Conservation (phyloP, 176 grass and related monocot genomes). For the Hordeum vulgare region DNA sequence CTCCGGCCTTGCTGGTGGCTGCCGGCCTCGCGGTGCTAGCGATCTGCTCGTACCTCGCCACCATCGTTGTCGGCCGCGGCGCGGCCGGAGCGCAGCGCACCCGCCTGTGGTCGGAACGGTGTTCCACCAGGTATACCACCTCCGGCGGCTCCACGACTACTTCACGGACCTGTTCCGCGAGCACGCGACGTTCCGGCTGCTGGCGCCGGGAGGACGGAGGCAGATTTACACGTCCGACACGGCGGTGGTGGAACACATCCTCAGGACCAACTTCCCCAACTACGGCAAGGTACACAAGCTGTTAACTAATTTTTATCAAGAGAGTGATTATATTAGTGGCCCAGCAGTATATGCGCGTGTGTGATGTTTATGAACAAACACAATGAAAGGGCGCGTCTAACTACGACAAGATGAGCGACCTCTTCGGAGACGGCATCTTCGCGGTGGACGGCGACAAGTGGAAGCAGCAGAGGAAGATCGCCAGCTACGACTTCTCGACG, state of each 20-base stretch:
- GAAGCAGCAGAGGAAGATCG: slow-evolving; percentile 51
- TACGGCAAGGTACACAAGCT: slow-evolving; percentile 51
- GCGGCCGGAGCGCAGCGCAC: background rate
- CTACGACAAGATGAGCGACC: slow-evolving; percentile 19
- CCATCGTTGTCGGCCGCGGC: background rate
- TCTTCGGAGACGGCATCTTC: slow-evolving; percentile 62
- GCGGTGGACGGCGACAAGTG: slow-evolving; percentile 54
- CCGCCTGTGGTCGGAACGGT: slow-evolving; percentile 42
- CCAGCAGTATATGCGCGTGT: no score
- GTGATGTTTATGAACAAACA: background rate
- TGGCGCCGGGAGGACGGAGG: slow-evolving; percentile 9
- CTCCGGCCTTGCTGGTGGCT: no score
- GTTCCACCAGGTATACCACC: slow-evolving; percentile 48
- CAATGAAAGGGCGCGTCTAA: slow-evolving; percentile 30
- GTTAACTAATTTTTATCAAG: background rate
- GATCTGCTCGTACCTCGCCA: no score
- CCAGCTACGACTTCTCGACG: slow-evolving; percentile 61
- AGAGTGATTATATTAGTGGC: background rate
- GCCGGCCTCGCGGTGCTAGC: no score
- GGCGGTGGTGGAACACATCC: slow-evolving; percentile 46
- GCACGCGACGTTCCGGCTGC: slow-evolving; percentile 37
- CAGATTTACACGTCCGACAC: slow-evolving; percentile 51
- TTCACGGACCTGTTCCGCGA: slow-evolving; percentile 31
- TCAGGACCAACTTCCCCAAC: slow-evolving; percentile 81
- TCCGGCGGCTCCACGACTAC: slow-evolving; percentile 53